Base-by-base conservation (phyloP, 2,329 filamentous ascomycete species). In the Aspergillus quadrilineatus region DNA sequence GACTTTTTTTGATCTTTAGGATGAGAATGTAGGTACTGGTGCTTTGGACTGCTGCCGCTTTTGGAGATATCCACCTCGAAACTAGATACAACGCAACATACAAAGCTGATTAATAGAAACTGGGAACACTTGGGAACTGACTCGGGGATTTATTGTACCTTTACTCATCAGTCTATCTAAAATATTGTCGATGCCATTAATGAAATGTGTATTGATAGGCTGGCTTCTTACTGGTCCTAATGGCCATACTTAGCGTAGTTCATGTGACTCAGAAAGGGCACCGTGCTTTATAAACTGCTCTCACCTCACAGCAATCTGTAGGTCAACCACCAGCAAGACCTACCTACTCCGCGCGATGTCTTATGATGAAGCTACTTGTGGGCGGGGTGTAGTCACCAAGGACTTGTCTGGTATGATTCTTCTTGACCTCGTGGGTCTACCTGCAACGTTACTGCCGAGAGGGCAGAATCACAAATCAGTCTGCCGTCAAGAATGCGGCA, bases 21-120 rank as follows among this genome's bases (percentile, higher is more conserved):
- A 9, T 7, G 34, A 42, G 52, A 46, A 53, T 53, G 34, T 53
- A 15, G 36, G 30, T 53, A 39, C 47, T 34, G 34, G 36, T 47
- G 28, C n/a, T 43, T 48, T 48, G 36, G 44, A 30, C 36, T 53
- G 26, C 43, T 54, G 36, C 30, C 43, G 44, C 52, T 54, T 54
- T 46, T 54, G 44, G 44, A 26, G 28, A 36, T 48, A 32, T 45
- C 50, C 22, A 10, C 17, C 43, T 46, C 42, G 26, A 53, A 4
- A 39, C 22, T 22, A 22, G 22, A 22, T 22, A 22, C 22, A 22
- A 22, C 22, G 22, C 17, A 39, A 53, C 17, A 44, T 22, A 46
- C 46, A 46, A 53, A 46, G n/a, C 3, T 10, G 9, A 44, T 17
- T 22, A 53, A 53, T 7, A 9, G 14, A 17, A 47, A 47, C 9